phyloP scores from a whole-genome alignment of 345 rosid genomes.

The Lepidium africanum region DNA sequence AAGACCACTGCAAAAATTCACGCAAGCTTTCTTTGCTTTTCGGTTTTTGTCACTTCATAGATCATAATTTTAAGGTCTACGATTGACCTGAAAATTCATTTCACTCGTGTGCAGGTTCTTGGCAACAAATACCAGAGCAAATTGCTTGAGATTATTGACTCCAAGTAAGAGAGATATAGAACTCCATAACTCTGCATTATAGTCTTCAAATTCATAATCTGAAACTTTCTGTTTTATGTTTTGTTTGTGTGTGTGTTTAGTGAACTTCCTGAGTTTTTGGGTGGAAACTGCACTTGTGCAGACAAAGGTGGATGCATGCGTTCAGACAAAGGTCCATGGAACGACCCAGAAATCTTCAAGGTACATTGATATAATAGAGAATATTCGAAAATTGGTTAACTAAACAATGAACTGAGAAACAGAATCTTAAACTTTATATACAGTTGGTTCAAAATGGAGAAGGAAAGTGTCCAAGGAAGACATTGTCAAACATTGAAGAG shows the following conservation, averaged over 20 bases:
- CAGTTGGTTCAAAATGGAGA: slow-evolving; percentile 79
- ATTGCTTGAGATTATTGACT: slow-evolving; percentile 80
- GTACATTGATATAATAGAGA: slow-evolving; percentile 24
- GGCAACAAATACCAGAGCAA: slow-evolving; percentile 90
- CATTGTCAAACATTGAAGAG: slow-evolving; percentile 46
- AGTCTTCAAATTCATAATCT: background rate
- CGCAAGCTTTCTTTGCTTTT: slow-evolving; percentile 26
- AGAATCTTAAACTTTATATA: background rate
- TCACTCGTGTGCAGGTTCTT: slow-evolving; percentile 48
- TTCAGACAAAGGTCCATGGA: slow-evolving; percentile 98
- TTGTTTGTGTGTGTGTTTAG: slow-evolving; percentile 24
- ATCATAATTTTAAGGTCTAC: background rate
- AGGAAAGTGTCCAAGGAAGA: slow-evolving; percentile 47
- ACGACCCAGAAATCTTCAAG: slow-evolving; percentile 61
- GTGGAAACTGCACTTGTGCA: slow-evolving; percentile 79
- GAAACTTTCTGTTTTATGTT: background rate
- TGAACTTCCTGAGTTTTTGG: slow-evolving; percentile 85
- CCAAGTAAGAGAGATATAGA: slow-evolving; percentile 34
- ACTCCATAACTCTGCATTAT: background rate
- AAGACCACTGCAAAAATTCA: slow-evolving; percentile 85
- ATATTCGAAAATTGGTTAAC: background rate
- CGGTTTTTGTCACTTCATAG: background rate
- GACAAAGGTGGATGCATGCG: slow-evolving; percentile 92
- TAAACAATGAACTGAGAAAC: background rate
- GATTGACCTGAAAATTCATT: background rate